Percentiles rank a stretch among this genome's conserved stretches.
Evolutionary conservation across 345 rosid species (phyloP).

Genomic region (Sonneratia alba): DNA sequence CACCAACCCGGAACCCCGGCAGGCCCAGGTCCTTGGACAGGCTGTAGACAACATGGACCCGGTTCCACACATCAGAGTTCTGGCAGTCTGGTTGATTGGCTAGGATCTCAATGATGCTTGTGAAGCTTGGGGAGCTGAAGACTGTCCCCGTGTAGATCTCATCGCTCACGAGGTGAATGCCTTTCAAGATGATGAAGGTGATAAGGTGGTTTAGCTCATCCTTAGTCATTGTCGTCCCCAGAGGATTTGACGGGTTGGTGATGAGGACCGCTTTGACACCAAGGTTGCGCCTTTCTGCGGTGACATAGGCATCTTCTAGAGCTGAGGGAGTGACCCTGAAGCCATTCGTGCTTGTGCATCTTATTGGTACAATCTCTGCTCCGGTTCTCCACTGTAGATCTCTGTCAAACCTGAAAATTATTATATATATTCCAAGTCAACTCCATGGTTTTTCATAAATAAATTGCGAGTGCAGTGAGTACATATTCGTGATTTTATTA

Average conservation of each 20-base stretch:
- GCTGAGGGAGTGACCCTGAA: conserved; percentile 35
- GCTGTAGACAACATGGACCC: conserved; percentile 71
- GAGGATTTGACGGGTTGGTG: conserved; percentile 21
- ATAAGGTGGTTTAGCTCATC: conserved; percentile 52
- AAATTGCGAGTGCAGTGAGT: background rate
- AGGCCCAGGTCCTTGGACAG: conserved; percentile 86
- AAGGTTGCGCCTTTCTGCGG: conserved; percentile 9
- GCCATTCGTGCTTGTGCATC: conserved; percentile 39
- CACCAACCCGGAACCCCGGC: too few species aligned
- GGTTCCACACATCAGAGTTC: conserved; percentile 18
- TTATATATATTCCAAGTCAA: background rate
- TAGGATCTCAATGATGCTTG: conserved; percentile 50
- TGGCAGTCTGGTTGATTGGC: conserved; percentile 21
- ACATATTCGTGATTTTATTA: too few species aligned
- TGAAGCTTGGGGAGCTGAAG: conserved; percentile 47
- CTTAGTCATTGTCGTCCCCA: conserved; percentile 23
- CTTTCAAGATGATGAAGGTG: conserved; percentile 33
- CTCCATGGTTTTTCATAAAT: background rate
- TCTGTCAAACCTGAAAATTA: conserved; percentile 39
- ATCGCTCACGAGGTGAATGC: conserved; percentile 67
- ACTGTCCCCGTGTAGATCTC: conserved; percentile 78
- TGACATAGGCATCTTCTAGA: conserved; percentile 8
- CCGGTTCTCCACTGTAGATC: conserved; percentile 54
- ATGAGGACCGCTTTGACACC: conserved; percentile 24
- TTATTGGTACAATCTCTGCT: conserved; percentile 37